A percentile compares a stretch with the other conserved stretches of the same genome.
phyloP scores from a whole-genome alignment of 768 basidiomycete species.

The Auriscalpium microsporum region DNA sequence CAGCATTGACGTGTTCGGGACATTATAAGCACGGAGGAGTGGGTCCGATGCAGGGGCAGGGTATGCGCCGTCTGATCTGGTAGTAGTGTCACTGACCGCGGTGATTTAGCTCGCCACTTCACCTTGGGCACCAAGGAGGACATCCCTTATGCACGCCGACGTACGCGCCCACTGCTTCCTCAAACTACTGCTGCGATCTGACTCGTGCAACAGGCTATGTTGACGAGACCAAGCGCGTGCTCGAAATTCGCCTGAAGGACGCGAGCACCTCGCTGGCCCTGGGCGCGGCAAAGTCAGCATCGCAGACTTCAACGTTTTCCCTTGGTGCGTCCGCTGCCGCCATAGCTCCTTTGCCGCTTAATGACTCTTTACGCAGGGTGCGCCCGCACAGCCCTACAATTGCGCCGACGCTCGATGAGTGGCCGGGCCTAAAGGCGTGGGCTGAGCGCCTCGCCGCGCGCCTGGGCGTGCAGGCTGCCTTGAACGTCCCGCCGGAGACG shows the following conservation, averaged over 20 bases:
- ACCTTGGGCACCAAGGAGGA: no score
- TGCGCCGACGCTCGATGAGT: slow-evolving; percentile 50
- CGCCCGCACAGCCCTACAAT: slow-evolving; percentile 37
- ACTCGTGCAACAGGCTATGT: slow-evolving; percentile 47
- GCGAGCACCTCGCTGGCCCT: slow-evolving; percentile 76
- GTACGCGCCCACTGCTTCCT: slow-evolving; percentile 7
- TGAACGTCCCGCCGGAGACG: slow-evolving; percentile 21
- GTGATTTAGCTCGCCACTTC: slow-evolving; percentile 37
- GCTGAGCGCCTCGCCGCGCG: slow-evolving; percentile 28
- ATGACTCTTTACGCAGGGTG: slow-evolving; percentile 37
- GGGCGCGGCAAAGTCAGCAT: slow-evolving; percentile 58
- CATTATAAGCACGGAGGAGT: slow-evolving; percentile 59
- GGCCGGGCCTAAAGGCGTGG: slow-evolving; percentile 49
- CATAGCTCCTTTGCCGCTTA: background rate
- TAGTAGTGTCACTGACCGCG: no score
- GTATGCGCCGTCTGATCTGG: background rate
- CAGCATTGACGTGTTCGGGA: background rate
- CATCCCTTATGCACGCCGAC: no score
- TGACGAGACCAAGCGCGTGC: slow-evolving; percentile 81
- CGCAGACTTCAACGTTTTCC: slow-evolving; percentile 62
- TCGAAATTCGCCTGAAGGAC: slow-evolving; percentile 65
- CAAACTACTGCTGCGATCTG: background rate
- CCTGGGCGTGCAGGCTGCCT: slow-evolving; percentile 25
- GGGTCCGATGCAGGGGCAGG: slow-evolving; percentile 73
- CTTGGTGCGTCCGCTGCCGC: slow-evolving; percentile 38